A percentile compares a stretch with the other conserved stretches of the same genome.
These are phyloP conservation scores for Yamadazyma jaroonii DNA, from an alignment of 1,139 yeast species.

Conservation along the genomic window DNA sequence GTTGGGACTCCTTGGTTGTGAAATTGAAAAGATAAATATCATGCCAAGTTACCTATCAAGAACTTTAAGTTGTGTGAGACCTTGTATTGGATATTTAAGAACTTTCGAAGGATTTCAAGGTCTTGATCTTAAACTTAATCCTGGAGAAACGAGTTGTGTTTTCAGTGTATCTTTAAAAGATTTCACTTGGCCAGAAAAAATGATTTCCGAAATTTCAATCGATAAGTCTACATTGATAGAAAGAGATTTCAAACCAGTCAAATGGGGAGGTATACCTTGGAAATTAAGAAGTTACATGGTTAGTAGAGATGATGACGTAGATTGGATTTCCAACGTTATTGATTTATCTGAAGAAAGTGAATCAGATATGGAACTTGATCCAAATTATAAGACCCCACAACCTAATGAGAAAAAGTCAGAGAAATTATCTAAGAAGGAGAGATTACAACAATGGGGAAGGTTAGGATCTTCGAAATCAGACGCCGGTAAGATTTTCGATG, in stretches of 20 bases:
- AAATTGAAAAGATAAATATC: slow-evolving; percentile 53
- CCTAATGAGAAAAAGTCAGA: neutral
- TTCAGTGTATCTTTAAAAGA: slow-evolving; percentile 69
- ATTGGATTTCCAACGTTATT: slow-evolving; percentile 59
- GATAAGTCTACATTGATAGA: slow-evolving; percentile 17
- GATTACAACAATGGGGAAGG: slow-evolving; percentile 36
- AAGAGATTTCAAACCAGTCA: slow-evolving; percentile 35
- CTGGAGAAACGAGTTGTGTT: slow-evolving; percentile 68
- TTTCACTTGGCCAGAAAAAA: slow-evolving; percentile 41
- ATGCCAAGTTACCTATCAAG: slow-evolving; percentile 77
- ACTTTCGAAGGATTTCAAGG: slow-evolving; percentile 16
- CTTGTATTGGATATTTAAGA: slow-evolving; percentile 68
- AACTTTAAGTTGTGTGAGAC: slow-evolving; percentile 78
- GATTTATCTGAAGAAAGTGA: slow-evolving; percentile 45
- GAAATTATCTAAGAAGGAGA: neutral
- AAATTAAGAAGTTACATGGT: slow-evolving; percentile 59
- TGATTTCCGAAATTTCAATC: slow-evolving; percentile 13
- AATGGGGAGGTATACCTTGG: slow-evolving; percentile 77
- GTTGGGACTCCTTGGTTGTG: slow-evolving; percentile 49
- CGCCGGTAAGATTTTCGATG: slow-evolving; percentile 54
- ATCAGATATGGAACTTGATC: neutral
- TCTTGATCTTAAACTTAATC: slow-evolving; percentile 49
- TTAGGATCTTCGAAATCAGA: slow-evolving; percentile 37
- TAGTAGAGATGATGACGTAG: slow-evolving; percentile 42
- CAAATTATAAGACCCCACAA: neutral